Evolutionary conservation across 202 grass and related monocot genomes (phyloP).

Genomic region (Panicum hallii): DNA sequence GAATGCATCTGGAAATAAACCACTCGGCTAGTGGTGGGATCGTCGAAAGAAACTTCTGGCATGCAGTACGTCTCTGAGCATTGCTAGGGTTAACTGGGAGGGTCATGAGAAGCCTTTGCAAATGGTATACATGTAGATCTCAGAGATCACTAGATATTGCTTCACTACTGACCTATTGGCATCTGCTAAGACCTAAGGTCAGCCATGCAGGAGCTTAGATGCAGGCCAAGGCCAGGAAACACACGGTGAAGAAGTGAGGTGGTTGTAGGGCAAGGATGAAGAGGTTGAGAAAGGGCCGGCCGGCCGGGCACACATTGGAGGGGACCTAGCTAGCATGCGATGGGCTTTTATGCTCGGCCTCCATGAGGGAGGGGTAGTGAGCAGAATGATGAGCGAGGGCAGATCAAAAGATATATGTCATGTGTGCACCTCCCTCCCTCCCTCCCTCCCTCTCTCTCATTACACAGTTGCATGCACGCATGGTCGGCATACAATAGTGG

Average conservation of each 20-base stretch:
- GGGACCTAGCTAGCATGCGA: slow-evolving; percentile 44
- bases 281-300: not conserved
- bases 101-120: not conserved
- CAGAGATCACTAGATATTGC: not conserved
- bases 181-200: not conserved
- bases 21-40: not conserved
- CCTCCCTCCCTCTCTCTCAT: slow-evolving; percentile 36
- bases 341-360: slow-evolving; percentile 58
- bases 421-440: not conserved
- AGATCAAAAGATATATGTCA: slow-evolving; percentile 61
- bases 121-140: slow-evolving; percentile 16
- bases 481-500: slow-evolving; percentile 55
- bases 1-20: not conserved
- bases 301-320: slow-evolving; percentile 43
- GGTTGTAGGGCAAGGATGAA: not conserved
- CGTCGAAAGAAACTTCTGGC: not conserved
- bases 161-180: not conserved
- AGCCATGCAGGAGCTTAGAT: slow-evolving; percentile 6
- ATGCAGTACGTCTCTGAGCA: not conserved
- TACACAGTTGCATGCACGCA: slow-evolving; percentile 41
- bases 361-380: slow-evolving; percentile 64
- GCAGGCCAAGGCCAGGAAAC: slow-evolving; percentile 16
- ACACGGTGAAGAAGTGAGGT: slow-evolving; percentile 29
- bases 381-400: slow-evolving; percentile 70
- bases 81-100: slow-evolving; percentile 28